phyloP scores from a whole-genome alignment of 2,329 filamentous ascomycete genomes.

The Cytospora chrysosperma region DNA sequence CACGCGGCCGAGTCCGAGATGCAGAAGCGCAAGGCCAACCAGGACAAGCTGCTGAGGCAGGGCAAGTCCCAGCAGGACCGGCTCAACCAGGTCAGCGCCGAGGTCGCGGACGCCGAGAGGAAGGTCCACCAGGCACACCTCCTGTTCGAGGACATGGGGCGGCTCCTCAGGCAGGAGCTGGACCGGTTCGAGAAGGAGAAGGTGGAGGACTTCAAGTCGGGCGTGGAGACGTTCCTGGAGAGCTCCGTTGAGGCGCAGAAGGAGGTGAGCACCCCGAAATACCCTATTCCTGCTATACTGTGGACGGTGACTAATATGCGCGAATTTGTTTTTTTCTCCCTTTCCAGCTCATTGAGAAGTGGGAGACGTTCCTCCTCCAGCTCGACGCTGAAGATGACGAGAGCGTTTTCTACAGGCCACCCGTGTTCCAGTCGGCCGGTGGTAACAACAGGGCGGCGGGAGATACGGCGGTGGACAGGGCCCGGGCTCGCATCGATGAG shows the following conservation, averaged over 20 bases:
- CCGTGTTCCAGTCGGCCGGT: slow-evolving; percentile 49
- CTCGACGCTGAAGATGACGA: slow-evolving; percentile 91
- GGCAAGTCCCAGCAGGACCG: slow-evolving; percentile 95
- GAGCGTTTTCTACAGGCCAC: slow-evolving; percentile 62
- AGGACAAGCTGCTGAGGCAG: slow-evolving; percentile 93
- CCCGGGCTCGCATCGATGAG: slow-evolving; percentile 57
- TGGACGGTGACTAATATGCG: background rate
- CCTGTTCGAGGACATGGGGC: slow-evolving; percentile 95
- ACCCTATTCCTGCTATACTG: background rate
- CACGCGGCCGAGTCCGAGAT: slow-evolving; percentile 86
- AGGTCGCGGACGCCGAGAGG: slow-evolving; percentile 92
- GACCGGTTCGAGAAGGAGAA: slow-evolving; percentile 96
- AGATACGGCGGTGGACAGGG: slow-evolving; percentile 60
- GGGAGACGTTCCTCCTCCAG: slow-evolving; percentile 98
- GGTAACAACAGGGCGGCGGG: slow-evolving; percentile 46
- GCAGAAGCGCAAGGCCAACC: slow-evolving; percentile 81
- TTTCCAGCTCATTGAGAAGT: slow-evolving; percentile 71
- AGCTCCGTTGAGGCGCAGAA: slow-evolving; percentile 98
- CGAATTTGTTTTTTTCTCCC: background rate
- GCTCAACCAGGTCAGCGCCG: slow-evolving; percentile 85
- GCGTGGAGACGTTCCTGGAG: slow-evolving; percentile 95
- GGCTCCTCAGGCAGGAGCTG: slow-evolving; percentile 85
- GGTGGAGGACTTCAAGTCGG: slow-evolving; percentile 98
- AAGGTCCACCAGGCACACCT: slow-evolving; percentile 87
- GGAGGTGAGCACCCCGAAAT: slow-evolving; percentile 62